Evolutionary conservation across 2,329 filamentous ascomycete species (phyloP).

Genomic region (Sporothrix curviconia): DNA sequence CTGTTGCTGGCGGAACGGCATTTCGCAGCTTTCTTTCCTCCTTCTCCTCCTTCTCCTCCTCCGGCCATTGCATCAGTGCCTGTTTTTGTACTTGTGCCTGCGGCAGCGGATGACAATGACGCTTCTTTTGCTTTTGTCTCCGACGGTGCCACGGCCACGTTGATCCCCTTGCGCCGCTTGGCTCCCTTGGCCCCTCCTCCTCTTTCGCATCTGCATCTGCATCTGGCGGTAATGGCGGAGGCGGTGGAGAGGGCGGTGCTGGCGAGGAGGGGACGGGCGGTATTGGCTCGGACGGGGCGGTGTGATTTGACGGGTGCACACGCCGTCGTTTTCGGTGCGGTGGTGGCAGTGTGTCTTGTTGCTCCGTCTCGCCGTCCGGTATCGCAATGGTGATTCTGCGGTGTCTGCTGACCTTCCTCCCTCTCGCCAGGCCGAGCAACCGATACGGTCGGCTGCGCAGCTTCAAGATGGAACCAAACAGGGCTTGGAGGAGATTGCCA

Average conservation of each 20-base stretch:
- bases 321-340: background rate
- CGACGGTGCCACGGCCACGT: background rate
- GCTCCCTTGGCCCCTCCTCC: too few species aligned
- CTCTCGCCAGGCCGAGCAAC: background rate
- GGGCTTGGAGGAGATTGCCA: constrained; percentile 61
- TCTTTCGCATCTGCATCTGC: background rate
- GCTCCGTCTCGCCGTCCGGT: background rate
- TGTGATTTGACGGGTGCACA: background rate
- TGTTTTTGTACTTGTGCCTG: too few species aligned
- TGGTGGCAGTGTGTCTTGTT: background rate
- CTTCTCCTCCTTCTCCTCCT: too few species aligned
- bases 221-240: constrained; percentile 15
- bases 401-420: background rate
- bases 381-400: too few species aligned
- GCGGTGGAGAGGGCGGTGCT: constrained; percentile 8
- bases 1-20: too few species aligned
- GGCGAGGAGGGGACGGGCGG: constrained; percentile 3
- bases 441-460: constrained; percentile 35
- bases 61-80: too few species aligned
- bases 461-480: constrained; percentile 70
- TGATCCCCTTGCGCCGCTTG: too few species aligned
- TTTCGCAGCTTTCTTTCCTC: too few species aligned
- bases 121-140: background rate
- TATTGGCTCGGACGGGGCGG: background rate
- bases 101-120: background rate